phyloP scores from a whole-genome alignment of 2,329 filamentous ascomycete species.

The Arthrinium phaeospermum region DNA sequence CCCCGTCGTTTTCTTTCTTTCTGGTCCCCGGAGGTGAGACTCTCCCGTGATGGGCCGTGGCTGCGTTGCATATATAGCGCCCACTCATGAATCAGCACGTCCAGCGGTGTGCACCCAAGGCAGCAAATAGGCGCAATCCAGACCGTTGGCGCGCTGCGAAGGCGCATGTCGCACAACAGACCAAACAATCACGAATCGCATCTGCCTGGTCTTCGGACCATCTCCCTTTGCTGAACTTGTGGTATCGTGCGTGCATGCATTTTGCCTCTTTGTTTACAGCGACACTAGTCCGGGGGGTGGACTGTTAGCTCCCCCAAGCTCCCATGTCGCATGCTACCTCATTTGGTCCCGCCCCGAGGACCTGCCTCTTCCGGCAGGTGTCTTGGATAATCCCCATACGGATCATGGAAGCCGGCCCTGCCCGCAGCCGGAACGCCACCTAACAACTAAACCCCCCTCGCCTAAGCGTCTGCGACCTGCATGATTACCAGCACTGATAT shows the following conservation, averaged over 20 bases:
- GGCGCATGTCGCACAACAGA: neutral
- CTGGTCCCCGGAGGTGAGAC: neutral
- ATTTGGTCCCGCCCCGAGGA: slow-evolving; percentile 12
- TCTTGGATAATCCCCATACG: slow-evolving; percentile 14
- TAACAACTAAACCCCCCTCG: neutral
- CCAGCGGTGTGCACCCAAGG: neutral
- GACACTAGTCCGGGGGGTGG: neutral
- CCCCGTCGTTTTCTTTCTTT: neutral
- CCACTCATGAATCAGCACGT: neutral
- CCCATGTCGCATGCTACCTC: neutral
- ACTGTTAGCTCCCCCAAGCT: neutral
- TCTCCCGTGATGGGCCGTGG: neutral
- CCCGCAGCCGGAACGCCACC: neutral
- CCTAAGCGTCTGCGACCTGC: slow-evolving; percentile 7
- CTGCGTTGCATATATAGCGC: neutral
- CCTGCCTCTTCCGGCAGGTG: slow-evolving; percentile 15
- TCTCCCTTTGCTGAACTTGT: neutral
- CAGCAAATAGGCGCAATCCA: neutral
- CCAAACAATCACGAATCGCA: neutral
- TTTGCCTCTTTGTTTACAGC: neutral
- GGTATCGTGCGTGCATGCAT: neutral
- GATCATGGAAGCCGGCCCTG: neutral
- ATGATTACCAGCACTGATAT: slow-evolving; percentile 5
- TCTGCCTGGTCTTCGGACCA: neutral
- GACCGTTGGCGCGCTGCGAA: neutral